Conservation (phyloP, 306 rosid genomes). For the Vigna reflexopilosa region DNA sequence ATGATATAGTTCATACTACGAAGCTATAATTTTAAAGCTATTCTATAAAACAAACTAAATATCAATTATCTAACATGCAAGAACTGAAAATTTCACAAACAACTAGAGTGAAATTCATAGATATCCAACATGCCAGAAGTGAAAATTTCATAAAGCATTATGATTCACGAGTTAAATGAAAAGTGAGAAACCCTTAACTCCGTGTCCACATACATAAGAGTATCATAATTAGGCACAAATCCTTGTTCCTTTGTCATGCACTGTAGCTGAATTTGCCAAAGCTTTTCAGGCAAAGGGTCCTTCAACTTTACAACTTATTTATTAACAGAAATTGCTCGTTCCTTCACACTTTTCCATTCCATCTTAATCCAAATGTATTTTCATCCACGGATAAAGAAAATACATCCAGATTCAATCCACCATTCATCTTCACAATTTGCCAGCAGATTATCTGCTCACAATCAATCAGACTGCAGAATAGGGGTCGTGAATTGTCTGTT, state of each 20-base stretch:
- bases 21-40: neutral
- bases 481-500: neutral
- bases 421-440: slow-evolving; percentile 21
- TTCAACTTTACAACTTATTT: slow-evolving; percentile 2
- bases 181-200: too few relatives aligned
- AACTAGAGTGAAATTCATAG: neutral
- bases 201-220: too few relatives aligned
- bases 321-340: slow-evolving; percentile 3
- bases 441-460: slow-evolving; percentile 1
- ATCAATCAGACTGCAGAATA: slow-evolving; percentile 5
- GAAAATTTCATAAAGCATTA: neutral
- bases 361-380: slow-evolving; percentile 12
- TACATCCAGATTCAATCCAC: slow-evolving; percentile 19
- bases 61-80: neutral
- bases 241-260: neutral
- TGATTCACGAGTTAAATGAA: neutral
- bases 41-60: neutral
- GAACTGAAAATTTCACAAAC: neutral
- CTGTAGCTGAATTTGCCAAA: neutral
- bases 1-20: neutral
- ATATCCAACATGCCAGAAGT: neutral
- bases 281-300: slow-evolving; percentile 23
- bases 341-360: neutral
- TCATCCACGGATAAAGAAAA: neutral
- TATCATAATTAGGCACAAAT: too few relatives aligned